Base-by-base conservation (phyloP, 225 moss, liverwort and hornwort species). In the Anthoceros angustus region DNA sequence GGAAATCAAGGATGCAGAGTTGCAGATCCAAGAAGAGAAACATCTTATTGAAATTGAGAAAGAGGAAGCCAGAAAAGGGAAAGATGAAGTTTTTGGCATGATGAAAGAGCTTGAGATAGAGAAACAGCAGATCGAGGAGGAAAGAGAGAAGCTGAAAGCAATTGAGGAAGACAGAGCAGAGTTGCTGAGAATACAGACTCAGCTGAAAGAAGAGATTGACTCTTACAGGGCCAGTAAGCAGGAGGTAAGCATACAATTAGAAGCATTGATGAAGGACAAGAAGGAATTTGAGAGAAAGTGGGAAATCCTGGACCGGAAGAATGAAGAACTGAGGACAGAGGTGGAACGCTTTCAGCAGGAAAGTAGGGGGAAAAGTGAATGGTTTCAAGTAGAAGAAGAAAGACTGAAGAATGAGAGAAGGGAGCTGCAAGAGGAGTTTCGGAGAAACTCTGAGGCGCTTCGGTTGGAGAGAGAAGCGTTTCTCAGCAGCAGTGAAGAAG, bases 261-360 rank as follows among this genome's bases (percentile, higher is more conserved):
- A 86, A 65, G 92, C 88, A 70, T 70, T 98, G 68, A 98, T 87
- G 70, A 78, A 70, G 18, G 92, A 98, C 64, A 98, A 98, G 43
- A 86, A 92, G 43, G 76, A 84, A 26, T 98, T 98, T 68, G 98
- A 98, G 73, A 75, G 82, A 15, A 89, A 98, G 68, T 98, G 98
- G 98, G 98, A 98, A 69, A 80, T 98, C 11, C 73, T 98, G 46
- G 98, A 98, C 64, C 92, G 89, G 69, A 98, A 87, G 79, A 84
- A 82, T 39, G 87, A 98, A 62, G 92, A 84, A 39, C 79, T 89
- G 21, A 84, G 75, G 79, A 92, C 73, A 73, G 92, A 18, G 14
- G n/a, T 15, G 8, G 55, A 55, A 7, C n/a, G 23, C 7, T 55
- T 55, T 20, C n/a, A 55, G n/a, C 55, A 7, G 8, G 55, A 55